Percentiles rank a stretch among this genome's conserved stretches.
Evolutionary conservation across 257 asterid species (phyloP).

Genomic region (Solanum dulcamara): DNA sequence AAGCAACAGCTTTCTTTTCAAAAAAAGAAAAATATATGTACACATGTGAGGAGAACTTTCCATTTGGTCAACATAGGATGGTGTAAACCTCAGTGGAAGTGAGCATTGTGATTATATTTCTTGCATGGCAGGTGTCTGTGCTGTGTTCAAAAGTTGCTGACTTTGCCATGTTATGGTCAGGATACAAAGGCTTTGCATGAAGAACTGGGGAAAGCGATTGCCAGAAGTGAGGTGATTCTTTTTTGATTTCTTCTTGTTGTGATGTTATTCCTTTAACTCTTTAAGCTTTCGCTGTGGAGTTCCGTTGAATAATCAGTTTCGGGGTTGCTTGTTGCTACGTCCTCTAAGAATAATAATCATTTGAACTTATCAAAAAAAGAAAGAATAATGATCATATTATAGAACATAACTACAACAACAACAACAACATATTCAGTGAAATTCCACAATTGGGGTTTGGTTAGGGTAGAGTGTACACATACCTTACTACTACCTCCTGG

Average conservation of each 20-base stretch:
- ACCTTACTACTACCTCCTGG: neutral
- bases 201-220: constrained; percentile 57
- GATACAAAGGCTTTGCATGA: constrained; percentile 62
- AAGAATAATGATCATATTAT: neutral
- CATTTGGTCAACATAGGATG: constrained; percentile 2
- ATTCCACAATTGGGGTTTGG: neutral
- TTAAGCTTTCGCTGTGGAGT: neutral
- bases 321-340: neutral
- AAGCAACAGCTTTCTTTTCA: neutral
- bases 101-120: constrained; percentile 20
- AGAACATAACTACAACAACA: neutral
- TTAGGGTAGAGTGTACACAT: neutral
- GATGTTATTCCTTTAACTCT: neutral
- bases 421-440: neutral
- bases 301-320: neutral
- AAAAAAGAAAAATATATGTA: neutral
- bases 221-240: constrained; percentile 59
- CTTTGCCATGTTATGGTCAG: constrained; percentile 52
- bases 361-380: neutral
- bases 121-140: constrained; percentile 17
- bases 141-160: constrained; percentile 32
- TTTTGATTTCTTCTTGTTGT: neutral
- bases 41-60: neutral
- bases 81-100: constrained; percentile 2
- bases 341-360: neutral